Evolutionary conservation across 1,284 basidiomycete genomes (phyloP).

Genomic region (Garcileccinum viscosum): DNA sequence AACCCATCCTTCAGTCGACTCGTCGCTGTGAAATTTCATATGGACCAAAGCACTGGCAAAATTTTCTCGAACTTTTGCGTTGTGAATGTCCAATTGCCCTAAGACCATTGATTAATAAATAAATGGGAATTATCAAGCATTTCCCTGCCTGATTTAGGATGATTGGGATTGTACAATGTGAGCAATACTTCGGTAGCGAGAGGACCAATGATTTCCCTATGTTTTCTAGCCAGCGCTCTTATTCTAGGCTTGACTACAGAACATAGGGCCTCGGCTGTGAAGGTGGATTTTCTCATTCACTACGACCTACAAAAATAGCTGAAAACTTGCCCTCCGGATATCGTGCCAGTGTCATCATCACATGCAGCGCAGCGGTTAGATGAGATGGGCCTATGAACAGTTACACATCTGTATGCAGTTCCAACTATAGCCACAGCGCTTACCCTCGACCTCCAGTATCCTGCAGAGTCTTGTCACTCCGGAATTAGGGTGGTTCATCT

Average conservation of each 20-base stretch:
- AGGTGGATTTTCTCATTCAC: neutral
- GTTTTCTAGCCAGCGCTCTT: conserved; percentile 18
- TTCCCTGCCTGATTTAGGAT: neutral
- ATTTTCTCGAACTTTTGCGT: conserved; percentile 22
- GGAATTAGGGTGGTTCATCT: neutral
- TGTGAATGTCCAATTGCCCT: conserved; percentile 15
- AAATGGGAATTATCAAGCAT: neutral
- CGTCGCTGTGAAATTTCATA: neutral
- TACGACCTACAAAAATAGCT: too few relatives aligned
- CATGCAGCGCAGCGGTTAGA: conserved; percentile 24
- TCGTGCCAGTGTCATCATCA: conserved; percentile 25
- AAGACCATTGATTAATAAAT: neutral
- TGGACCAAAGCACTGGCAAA: conserved; percentile 18
- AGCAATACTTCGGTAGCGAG: conserved; percentile 30
- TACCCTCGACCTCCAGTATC: conserved; percentile 20
- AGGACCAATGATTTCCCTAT: conserved; percentile 18
- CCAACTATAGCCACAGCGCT: neutral
- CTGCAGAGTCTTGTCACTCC: conserved; percentile 17
- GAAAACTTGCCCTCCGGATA: conserved; percentile 19
- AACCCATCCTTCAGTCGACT: neutral
- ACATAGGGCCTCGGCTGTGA: conserved; percentile 14
- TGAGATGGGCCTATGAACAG: conserved; percentile 12
- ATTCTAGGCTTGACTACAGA: conserved; percentile 12
- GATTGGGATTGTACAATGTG: conserved; percentile 10
- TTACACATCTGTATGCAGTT: neutral